Conservation (phyloP, 2,329 filamentous ascomycete genomes). For the Neodidymelliopsis sp. region DNA sequence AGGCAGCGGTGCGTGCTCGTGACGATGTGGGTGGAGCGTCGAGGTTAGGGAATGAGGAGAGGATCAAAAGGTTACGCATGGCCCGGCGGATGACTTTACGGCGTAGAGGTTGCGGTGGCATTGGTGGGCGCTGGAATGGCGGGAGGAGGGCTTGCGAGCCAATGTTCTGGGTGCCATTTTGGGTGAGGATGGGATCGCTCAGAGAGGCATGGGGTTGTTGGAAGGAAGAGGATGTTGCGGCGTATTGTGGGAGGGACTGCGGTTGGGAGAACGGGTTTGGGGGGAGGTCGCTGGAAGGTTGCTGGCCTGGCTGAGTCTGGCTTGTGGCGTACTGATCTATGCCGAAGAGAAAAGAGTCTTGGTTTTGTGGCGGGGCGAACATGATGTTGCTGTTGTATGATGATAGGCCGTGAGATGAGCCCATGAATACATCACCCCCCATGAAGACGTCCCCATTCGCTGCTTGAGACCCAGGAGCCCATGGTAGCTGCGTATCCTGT, state of each 20-base stretch:
- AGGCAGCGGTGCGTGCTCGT: slow-evolving; percentile 61
- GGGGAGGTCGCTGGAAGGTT: slow-evolving; percentile 26
- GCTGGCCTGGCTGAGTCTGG: slow-evolving; percentile 26
- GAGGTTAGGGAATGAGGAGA: slow-evolving; percentile 54
- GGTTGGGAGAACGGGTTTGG: slow-evolving; percentile 37
- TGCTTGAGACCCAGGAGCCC: slow-evolving; percentile 35
- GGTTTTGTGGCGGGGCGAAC: slow-evolving; percentile 43
- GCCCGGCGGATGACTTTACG: slow-evolving; percentile 57
- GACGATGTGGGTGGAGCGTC: slow-evolving; percentile 49
- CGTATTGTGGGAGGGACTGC: slow-evolving; percentile 27
- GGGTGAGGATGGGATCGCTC: slow-evolving; percentile 35
- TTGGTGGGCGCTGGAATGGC: slow-evolving; percentile 30
- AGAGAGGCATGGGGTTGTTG: slow-evolving; percentile 38
- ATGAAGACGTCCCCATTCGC: slow-evolving; percentile 32
- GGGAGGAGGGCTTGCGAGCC: slow-evolving; percentile 31
- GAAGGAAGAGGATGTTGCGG: slow-evolving; percentile 32
- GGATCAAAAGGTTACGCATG: slow-evolving; percentile 64
- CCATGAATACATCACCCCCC: slow-evolving; percentile 22
- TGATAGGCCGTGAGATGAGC: slow-evolving; percentile 28
- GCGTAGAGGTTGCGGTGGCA: slow-evolving; percentile 31
- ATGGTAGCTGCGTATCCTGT: slow-evolving; percentile 27
- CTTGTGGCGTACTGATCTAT: slow-evolving; percentile 47
- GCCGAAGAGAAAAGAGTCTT: slow-evolving; percentile 47
- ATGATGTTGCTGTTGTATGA: slow-evolving; percentile 39
- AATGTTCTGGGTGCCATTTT: slow-evolving; percentile 19